These are phyloP conservation scores for Mortierella polycephala DNA, from an alignment of 371 early-diverging fungal species.

Conservation along the genomic window DNA sequence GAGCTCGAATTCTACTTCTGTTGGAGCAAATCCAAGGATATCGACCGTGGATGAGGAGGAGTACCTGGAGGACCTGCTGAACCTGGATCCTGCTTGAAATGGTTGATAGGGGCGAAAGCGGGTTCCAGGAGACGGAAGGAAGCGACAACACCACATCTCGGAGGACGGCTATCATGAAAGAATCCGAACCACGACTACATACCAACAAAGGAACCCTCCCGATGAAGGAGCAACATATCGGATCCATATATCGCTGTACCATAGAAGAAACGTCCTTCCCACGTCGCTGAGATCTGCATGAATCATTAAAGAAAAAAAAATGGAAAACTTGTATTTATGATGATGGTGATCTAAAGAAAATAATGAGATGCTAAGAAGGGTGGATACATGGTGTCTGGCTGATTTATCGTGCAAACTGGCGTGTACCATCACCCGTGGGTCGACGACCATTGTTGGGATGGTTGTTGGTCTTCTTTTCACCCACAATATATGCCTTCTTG, in stretches of 20 bases:
- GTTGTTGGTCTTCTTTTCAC: conserved; percentile 48
- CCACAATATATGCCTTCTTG: conserved; percentile 51
- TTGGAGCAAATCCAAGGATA: conserved; percentile 7
- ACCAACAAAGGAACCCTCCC: too few species aligned
- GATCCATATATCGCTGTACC: too few species aligned
- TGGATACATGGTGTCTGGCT: background rate
- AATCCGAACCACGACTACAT: background rate
- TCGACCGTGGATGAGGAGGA: conserved; percentile 22
- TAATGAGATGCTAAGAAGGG: too few species aligned
- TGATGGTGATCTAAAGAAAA: too few species aligned
- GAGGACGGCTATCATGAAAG: background rate
- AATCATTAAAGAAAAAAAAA: too few species aligned
- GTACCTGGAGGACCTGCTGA: conserved; percentile 13
- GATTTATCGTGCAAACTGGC: conserved; percentile 50
- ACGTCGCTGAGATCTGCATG: too few species aligned
- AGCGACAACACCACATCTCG: too few species aligned
- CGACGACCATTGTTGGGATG: conserved; percentile 42
- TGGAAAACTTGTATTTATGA: too few species aligned
- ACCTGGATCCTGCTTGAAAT: conserved; percentile 4
- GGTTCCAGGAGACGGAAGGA: too few species aligned
- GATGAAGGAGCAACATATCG: too few species aligned
- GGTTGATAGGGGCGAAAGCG: background rate
- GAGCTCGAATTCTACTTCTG: background rate
- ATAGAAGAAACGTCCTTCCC: too few species aligned
- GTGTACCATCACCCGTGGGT: conserved; percentile 39